These are phyloP conservation scores for Microdochium paspali DNA, from an alignment of 2,329 filamentous ascomycete genomes.

Conservation along the genomic window DNA sequence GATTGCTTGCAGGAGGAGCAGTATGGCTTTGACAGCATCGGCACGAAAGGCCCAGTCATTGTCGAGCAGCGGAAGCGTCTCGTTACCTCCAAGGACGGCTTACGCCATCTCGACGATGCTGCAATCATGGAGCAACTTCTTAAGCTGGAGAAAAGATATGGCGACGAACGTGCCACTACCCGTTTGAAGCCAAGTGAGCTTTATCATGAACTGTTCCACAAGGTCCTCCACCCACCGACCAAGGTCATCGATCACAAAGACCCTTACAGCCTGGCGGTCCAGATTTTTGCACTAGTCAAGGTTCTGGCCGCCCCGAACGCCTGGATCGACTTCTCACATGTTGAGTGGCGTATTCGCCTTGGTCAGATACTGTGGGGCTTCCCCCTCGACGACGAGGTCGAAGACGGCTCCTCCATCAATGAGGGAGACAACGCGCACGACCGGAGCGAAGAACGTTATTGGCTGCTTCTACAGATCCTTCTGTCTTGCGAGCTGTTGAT, in stretches of 20 bases:
- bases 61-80: slow-evolving; percentile 49
- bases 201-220: slow-evolving; percentile 53
- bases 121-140: slow-evolving; percentile 49
- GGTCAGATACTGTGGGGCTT: slow-evolving; percentile 63
- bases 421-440: slow-evolving; percentile 39
- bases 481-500: slow-evolving; percentile 57
- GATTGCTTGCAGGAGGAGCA: slow-evolving; percentile 56
- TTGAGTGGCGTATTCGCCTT: slow-evolving; percentile 66
- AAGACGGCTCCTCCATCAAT: slow-evolving; percentile 40
- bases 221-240: slow-evolving; percentile 47
- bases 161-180: slow-evolving; percentile 40
- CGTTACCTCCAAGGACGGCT: slow-evolving; percentile 39
- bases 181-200: slow-evolving; percentile 42
- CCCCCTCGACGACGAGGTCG: slow-evolving; percentile 38
- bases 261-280: slow-evolving; percentile 55
- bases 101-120: slow-evolving; percentile 47
- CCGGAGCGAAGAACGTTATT: slow-evolving; percentile 53
- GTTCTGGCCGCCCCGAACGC: slow-evolving; percentile 56
- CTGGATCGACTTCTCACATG: slow-evolving; percentile 66
- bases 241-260: slow-evolving; percentile 47
- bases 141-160: slow-evolving; percentile 45
- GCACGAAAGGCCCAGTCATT: slow-evolving; percentile 43
- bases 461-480: slow-evolving; percentile 57
- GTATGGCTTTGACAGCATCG: slow-evolving; percentile 47
- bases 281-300: slow-evolving; percentile 59